Base-by-base conservation (phyloP, 2,329 filamentous ascomycete species). In the Aspergillus brasiliensis region DNA sequence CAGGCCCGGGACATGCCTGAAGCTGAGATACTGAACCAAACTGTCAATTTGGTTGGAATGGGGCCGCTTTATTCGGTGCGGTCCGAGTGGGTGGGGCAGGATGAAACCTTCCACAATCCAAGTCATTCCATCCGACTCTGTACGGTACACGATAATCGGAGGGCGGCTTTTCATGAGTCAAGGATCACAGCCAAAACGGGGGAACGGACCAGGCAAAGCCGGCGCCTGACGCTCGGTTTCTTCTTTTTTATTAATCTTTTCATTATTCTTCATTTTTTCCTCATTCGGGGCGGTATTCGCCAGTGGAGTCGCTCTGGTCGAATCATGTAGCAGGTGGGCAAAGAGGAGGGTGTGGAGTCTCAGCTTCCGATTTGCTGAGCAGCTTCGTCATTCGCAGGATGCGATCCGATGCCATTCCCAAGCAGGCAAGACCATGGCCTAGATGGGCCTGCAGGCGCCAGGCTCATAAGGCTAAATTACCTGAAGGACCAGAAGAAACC, bases 61-160 rank as follows among this genome's bases (percentile, higher is more conserved):
- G 62, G 58, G 56, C 58, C 34, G 51, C 46, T 53, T 51, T 28
- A 61, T 62, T 59, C 64, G 64, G 64, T 63, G 64, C 64, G 64
- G 64, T 57, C 64, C 64, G 64, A 52, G 51, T 25, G 46, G 37
- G 62, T 62, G 62, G 62, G 51, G 57, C 47, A 6, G 11, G 23
- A 11, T 25, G 37, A 58, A 58, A 58, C 21, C 53, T 56, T 55
- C 54, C 54, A 52, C 40, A 34, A 21, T 6, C 40, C 40, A 44
- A 44, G 21, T 17, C 40, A 23, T 44, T 19, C 40, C 28, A 31
- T 44, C 40, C 17, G n/a, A 19, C n/a, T 17, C 40, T 19, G 38
- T 40, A 34, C 38, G 13, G 17, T 17, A 21, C 40, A 44, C 40
- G 40, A 44, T 44, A 17, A 44, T 44, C 40, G 40, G 10, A n/a